phyloP scores from a whole-genome alignment of 495 filamentous ascomycete genomes.

The Schizothecium vesticola region DNA sequence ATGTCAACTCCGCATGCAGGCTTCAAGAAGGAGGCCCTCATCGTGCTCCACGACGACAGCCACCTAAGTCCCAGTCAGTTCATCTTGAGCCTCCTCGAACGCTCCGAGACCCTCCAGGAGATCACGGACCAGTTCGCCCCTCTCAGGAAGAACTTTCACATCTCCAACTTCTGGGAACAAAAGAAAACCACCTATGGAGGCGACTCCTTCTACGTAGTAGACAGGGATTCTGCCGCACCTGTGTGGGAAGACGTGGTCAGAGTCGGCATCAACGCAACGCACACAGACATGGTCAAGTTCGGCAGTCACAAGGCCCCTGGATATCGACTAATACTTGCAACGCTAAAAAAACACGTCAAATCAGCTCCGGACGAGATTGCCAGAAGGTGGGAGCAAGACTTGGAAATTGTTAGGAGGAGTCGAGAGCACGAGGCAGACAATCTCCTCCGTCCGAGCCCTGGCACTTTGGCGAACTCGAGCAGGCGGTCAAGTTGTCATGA shows the following conservation, averaged over 20 bases:
- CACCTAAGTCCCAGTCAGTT: background rate
- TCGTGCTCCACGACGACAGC: background rate
- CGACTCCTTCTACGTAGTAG: background rate
- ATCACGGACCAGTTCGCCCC: slow-evolving; percentile 4
- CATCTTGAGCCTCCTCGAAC: slow-evolving; percentile 2
- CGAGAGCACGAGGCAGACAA: slow-evolving; percentile 5
- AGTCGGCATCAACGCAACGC: slow-evolving; percentile 1
- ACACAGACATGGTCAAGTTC: slow-evolving; percentile 6
- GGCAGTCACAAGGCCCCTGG: slow-evolving; percentile 1
- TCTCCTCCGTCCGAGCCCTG: background rate
- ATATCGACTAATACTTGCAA: slow-evolving; percentile 4
- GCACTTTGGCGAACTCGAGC: background rate
- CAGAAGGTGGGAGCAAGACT: background rate
- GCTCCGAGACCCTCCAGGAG: background rate
- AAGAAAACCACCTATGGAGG: background rate
- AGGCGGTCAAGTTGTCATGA: background rate
- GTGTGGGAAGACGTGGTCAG: background rate
- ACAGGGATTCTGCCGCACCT: slow-evolving; percentile 3
- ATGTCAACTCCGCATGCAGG: slow-evolving; percentile 4
- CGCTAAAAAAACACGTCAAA: background rate
- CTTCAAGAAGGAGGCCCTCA: slow-evolving; percentile 1
- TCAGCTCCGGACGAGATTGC: background rate
- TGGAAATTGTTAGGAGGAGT: slow-evolving; percentile 1
- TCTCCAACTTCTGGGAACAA: slow-evolving; percentile 6
- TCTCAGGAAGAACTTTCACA: slow-evolving; percentile 5